phyloP scores from a whole-genome alignment of 495 filamentous ascomycete genomes.

The Hypoxylon cercidicola region DNA sequence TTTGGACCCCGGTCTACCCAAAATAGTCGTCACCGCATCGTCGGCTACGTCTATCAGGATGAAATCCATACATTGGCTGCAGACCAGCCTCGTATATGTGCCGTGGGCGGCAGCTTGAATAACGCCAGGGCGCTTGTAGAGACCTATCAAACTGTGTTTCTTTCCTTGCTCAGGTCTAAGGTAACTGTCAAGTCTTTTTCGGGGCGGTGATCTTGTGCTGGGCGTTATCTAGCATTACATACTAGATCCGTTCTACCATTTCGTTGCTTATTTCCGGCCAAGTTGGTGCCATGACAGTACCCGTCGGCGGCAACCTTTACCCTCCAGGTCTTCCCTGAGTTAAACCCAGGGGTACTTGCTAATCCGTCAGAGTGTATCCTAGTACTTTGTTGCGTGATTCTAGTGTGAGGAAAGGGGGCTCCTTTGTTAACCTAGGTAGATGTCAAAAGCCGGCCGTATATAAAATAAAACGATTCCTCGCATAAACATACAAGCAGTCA shows the following conservation, averaged over 20 bases:
- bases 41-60: neutral
- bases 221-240: constrained; percentile 1
- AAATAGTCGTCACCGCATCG: neutral
- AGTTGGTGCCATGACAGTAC: neutral
- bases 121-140: neutral
- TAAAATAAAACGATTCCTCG: too few species aligned
- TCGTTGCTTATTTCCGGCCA: neutral
- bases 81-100: neutral
- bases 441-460: too few species aligned
- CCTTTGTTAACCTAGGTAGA: too few species aligned
- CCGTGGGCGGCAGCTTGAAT: neutral
- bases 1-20: neutral
- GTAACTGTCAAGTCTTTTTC: too few species aligned
- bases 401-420: too few species aligned
- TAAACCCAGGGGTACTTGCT: too few species aligned
- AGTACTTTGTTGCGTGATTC: too few species aligned
- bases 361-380: too few species aligned
- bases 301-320: neutral
- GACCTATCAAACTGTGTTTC: neutral
- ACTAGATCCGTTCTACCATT: neutral
- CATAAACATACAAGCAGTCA: too few species aligned
- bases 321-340: too few species aligned
- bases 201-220: neutral
- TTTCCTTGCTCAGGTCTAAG: neutral
- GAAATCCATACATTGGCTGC: neutral